Evolutionary conservation across 805 yeast species (phyloP).

Genomic region (Wickerhamiella parazyma): DNA sequence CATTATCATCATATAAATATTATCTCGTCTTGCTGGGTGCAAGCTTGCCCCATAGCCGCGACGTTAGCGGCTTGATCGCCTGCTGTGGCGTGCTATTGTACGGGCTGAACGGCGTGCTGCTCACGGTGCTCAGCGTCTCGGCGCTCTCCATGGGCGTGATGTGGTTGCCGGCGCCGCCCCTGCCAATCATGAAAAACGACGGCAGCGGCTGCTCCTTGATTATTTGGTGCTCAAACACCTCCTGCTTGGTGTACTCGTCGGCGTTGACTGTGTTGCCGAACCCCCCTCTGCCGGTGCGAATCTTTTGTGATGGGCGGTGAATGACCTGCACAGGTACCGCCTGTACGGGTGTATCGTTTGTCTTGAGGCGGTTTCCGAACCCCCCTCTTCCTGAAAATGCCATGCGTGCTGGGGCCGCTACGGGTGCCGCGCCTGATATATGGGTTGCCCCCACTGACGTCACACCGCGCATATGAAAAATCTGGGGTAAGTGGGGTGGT

Average conservation of each 20-base stretch:
- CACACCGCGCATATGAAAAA: conserved; percentile 2
- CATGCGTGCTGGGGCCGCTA: conserved; percentile 12
- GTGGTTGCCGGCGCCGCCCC: conserved; percentile 29
- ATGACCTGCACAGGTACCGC: conserved; percentile 28
- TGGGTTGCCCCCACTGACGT: conserved; percentile 4
- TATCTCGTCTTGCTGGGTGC: conserved; percentile 9
- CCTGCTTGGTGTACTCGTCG: conserved; percentile 22
- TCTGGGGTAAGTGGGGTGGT: conserved; percentile 4
- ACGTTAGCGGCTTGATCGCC: conserved; percentile 2
- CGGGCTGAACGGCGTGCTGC: conserved; percentile 3
- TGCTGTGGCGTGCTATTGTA: conserved; percentile 4
- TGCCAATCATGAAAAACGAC: conserved; percentile 25
- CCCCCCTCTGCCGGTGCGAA: conserved; percentile 29
- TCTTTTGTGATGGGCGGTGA: conserved; percentile 24
- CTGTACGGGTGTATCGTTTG: conserved; percentile 3
- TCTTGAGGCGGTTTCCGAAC: conserved; percentile 20
- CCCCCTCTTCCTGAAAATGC: conserved; percentile 25
- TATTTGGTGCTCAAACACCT: conserved; percentile 22
- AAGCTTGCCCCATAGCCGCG: conserved; percentile 9
- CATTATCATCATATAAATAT: neutral
- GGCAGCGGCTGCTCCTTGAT: conserved; percentile 25
- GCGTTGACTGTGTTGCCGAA: conserved; percentile 27
- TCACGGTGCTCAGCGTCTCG: neutral
- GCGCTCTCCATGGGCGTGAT: conserved; percentile 9
- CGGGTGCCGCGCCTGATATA: neutral